phyloP scores from a whole-genome alignment of 2,329 filamentous ascomycete species.

The Arthroderma sp. region DNA sequence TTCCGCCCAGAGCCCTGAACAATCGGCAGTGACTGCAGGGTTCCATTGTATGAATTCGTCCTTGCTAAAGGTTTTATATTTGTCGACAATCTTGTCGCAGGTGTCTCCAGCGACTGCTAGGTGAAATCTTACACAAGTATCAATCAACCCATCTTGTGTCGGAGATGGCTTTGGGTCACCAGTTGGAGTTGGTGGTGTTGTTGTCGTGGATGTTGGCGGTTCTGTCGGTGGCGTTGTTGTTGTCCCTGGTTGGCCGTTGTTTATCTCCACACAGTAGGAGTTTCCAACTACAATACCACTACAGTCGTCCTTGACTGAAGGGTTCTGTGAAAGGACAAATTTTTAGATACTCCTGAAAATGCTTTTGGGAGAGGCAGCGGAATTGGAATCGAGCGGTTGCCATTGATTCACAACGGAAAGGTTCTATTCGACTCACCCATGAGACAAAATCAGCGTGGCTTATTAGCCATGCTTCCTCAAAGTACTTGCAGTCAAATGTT shows the following conservation, averaged over 20 bases:
- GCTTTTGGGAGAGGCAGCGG: too few species aligned
- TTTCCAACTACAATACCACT: conserved; percentile 1
- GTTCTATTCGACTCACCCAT: conserved; percentile 1
- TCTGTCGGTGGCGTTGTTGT: neutral
- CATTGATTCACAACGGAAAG: neutral
- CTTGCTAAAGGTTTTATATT: neutral
- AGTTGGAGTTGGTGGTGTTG: neutral
- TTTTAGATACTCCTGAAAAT: neutral
- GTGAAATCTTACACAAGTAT: neutral
- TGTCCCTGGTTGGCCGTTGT: neutral
- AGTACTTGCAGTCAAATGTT: neutral
- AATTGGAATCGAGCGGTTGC: neutral
- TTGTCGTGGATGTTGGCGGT: neutral
- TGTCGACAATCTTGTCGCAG: neutral
- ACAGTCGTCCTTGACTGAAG: conserved; percentile 1
- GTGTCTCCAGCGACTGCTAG: neutral
- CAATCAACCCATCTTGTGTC: neutral
- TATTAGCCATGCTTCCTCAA: neutral
- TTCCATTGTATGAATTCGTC: conserved; percentile 14
- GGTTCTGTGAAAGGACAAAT: neutral
- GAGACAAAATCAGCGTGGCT: conserved; percentile 1
- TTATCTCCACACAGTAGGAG: neutral
- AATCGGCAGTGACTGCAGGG: conserved; percentile 12
- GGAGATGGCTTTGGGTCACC: neutral
- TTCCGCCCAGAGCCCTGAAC: conserved; percentile 11